Conservation (phyloP, 257 asterid genomes). For the Solanum lycopersicoides region DNA sequence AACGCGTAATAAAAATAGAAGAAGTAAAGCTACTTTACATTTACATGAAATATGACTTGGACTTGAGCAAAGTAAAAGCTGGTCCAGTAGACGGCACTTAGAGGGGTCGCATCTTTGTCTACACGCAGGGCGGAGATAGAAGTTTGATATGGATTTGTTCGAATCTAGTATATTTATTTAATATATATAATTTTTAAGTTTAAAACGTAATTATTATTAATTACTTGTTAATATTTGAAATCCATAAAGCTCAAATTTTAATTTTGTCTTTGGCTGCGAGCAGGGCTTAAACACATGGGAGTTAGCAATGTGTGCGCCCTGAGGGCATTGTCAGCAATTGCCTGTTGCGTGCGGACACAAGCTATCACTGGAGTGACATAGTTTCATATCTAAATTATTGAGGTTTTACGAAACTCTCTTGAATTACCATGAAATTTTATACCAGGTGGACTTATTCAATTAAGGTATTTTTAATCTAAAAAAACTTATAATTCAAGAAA, state of each 20-base stretch:
- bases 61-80: not conserved
- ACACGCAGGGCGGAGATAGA: not conserved
- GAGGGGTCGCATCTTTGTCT: not conserved
- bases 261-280: not conserved
- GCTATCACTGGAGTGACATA: not conserved
- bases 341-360: not conserved
- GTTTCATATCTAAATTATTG: not conserved
- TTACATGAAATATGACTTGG: not conserved
- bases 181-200: not conserved
- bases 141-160: fast-evolving
- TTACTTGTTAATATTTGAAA: too few relatives aligned
- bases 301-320: not conserved
- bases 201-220: too few relatives aligned
- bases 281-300: not conserved
- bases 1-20: not conserved
- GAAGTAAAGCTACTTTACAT: not conserved
- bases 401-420: not conserved
- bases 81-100: not conserved
- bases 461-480: not conserved
- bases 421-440: not conserved
- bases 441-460: not conserved
- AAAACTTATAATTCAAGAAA: not conserved
- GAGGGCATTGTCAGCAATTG: not conserved
- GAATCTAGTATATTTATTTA: too few relatives aligned
- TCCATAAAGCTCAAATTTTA: fast-evolving